These are phyloP conservation scores for Glaciozyma antarctica DNA, from an alignment of 768 basidiomycete genomes.

Conservation along the genomic window DNA sequence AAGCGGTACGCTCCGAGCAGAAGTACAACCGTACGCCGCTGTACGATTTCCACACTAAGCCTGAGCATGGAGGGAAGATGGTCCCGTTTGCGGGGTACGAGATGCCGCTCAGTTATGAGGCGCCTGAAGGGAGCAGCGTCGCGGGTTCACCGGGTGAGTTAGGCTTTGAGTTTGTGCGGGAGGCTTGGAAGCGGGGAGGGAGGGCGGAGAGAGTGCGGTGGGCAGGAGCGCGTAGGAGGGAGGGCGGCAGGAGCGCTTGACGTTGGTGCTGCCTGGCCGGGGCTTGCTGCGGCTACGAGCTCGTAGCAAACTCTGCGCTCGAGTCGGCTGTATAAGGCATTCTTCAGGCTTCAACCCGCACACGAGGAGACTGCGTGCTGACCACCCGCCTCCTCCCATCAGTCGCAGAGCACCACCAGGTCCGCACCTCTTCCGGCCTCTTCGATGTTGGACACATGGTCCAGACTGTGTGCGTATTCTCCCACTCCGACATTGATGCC, in stretches of 20 bases:
- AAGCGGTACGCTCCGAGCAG: neutral
- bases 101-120: conserved; percentile 84
- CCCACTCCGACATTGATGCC: neutral
- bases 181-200: neutral
- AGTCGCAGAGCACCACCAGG: conserved; percentile 87
- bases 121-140: conserved; percentile 62
- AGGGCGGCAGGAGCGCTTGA: neutral
- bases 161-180: neutral
- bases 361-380: neutral
- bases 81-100: conserved; percentile 90
- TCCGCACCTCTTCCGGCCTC: conserved; percentile 68
- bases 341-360: no score
- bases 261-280: neutral
- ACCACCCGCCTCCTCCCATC: neutral
- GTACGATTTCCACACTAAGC: conserved; percentile 71
- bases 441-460: conserved; percentile 99
- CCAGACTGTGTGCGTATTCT: conserved; percentile 57
- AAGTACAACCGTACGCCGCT: conserved; percentile 41
- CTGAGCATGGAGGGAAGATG: conserved; percentile 73
- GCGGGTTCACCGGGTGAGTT: conserved; percentile 25
- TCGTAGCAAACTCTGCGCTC: neutral
- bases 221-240: neutral
- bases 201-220: no score
- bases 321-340: neutral
- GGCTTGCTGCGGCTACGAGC: no score